Percentiles rank a stretch among this genome's conserved stretches.
Evolutionary conservation across 2,329 filamentous ascomycete species (phyloP).

Genomic region (Ceratocystis cacaofunesta): DNA sequence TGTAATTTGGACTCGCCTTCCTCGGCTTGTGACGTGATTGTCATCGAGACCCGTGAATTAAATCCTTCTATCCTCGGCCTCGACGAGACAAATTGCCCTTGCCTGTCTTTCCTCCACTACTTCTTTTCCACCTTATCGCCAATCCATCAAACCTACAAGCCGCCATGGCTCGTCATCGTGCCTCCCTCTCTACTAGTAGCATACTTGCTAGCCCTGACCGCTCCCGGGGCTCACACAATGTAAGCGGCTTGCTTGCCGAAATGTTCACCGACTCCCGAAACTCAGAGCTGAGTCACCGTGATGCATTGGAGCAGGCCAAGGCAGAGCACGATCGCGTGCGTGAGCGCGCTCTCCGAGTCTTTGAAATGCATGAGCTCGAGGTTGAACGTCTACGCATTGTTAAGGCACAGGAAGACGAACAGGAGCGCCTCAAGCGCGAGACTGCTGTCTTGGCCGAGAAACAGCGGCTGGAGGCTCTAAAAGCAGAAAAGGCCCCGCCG

Average conservation of each 20-base stretch:
- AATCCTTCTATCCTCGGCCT: not conserved
- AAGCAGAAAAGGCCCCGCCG: constrained; percentile 31
- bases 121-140: not conserved
- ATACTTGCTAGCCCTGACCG: constrained; percentile 24
- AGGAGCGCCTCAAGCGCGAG: constrained; percentile 32
- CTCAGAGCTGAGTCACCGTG: constrained; percentile 46
- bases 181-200: constrained; percentile 14
- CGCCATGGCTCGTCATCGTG: constrained; percentile 12
- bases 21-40: not conserved
- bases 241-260: constrained; percentile 36
- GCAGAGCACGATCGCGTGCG: constrained; percentile 52
- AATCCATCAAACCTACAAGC: not conserved
- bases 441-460: constrained; percentile 33
- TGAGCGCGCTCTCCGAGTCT: constrained; percentile 34
- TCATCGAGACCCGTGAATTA: not conserved
- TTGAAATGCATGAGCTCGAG: constrained; percentile 33
- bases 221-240: constrained; percentile 27
- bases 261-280: constrained; percentile 50
- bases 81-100: not conserved
- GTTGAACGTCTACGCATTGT: constrained; percentile 31
- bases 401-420: constrained; percentile 32
- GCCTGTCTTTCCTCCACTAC: not conserved
- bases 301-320: constrained; percentile 51
- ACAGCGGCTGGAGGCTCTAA: constrained; percentile 33
- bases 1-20: not conserved